phyloP scores from a whole-genome alignment of 805 yeast species.

The Kodamaea jinghongensis region DNA sequence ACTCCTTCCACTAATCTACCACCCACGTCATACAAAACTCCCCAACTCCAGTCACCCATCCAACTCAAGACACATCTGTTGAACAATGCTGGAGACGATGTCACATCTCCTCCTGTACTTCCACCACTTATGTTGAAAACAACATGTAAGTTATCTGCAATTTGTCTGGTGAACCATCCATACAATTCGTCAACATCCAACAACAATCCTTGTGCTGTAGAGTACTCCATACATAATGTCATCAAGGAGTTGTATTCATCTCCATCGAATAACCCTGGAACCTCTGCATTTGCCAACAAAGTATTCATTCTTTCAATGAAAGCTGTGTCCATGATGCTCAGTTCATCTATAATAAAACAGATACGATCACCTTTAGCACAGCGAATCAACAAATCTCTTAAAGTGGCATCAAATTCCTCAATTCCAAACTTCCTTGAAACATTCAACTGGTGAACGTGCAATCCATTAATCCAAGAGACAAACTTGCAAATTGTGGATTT shows the following conservation, averaged over 20 bases:
- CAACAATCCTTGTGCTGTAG: slow-evolving; percentile 57
- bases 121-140: slow-evolving; percentile 67
- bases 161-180: slow-evolving; percentile 68
- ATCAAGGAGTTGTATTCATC: slow-evolving; percentile 60
- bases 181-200: slow-evolving; percentile 71
- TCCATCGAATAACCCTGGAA: slow-evolving; percentile 83
- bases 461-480: slow-evolving; percentile 90
- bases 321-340: slow-evolving; percentile 68
- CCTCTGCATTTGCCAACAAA: slow-evolving; percentile 86
- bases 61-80: slow-evolving; percentile 86
- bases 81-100: slow-evolving; percentile 83
- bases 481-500: slow-evolving; percentile 72
- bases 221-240: slow-evolving; percentile 52
- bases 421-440: slow-evolving; percentile 55
- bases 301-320: slow-evolving; percentile 92
- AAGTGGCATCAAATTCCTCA: slow-evolving; percentile 62
- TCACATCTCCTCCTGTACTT: slow-evolving; percentile 40
- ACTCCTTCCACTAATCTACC: slow-evolving; percentile 27
- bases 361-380: slow-evolving; percentile 55
- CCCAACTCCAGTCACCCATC: slow-evolving; percentile 80
- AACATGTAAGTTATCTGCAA: slow-evolving; percentile 75
- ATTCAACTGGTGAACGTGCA: slow-evolving; percentile 55
- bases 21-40: slow-evolving; percentile 52
- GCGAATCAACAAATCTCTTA: slow-evolving; percentile 50
- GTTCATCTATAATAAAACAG: slow-evolving; percentile 79